Evolutionary conservation across 1,139 yeast species (phyloP), one percentile per base, ranked within the genome.

Genomic region (Pichia sp.): DNA sequence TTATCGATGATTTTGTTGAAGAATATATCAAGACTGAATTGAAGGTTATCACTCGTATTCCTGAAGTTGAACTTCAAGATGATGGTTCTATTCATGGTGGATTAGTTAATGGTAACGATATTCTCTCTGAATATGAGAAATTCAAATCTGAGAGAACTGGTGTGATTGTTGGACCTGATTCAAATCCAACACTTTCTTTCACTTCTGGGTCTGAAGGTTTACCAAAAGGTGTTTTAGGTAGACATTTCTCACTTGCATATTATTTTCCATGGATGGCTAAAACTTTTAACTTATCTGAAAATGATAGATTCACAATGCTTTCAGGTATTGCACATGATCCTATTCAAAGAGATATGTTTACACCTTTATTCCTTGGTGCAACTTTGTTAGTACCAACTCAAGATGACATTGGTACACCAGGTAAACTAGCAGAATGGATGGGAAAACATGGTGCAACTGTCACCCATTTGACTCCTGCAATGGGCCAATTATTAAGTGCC

Each of bases 261-360:
- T 91, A 91, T 63, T 91, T 91, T 74, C 95, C 95, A 31, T 91
- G 99, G 99, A 91, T 91, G 99, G 73, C 96, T 15, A 64, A 84
- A 59, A 74, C 80, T 41, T 91, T 93, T 58, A 77, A 79, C 34
- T 72, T 91, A 38, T 74, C 84, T 28, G 84, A 76, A 44, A 73
- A 79, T 34, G 98, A 93, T 64, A 82, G 72, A 59, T 91, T 91
- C 67, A 93, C 99, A 20, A 91, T 91, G 99, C 74, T 91, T 46
- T 84, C 95, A 22, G 99, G 99, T 58, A 91, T 91, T 61, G 99
- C 99, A 0, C 99, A 91, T 60, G 99, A 91, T 64, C 99, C 99
- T 14, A 91, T 91, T 48, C 99, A 91, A 68, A 82, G 99, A 70
- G 99, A 91, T 62, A 93, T 91, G 83, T 91, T 91, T 63, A 93